Conservation (phyloP, 352 stramenopile species). For the Globisporangium viniferum region DNA sequence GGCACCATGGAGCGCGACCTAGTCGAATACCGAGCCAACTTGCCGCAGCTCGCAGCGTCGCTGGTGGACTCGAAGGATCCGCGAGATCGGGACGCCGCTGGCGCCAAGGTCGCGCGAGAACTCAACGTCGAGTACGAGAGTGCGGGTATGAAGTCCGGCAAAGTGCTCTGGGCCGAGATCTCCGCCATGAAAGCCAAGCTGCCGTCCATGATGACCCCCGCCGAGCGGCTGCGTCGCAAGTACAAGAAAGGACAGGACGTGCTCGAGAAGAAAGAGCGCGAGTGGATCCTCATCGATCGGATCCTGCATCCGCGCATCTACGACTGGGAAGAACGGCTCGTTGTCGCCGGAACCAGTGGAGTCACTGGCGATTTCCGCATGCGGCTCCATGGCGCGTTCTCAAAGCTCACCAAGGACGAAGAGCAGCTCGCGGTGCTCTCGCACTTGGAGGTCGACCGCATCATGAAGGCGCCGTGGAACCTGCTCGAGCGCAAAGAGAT, state of each 20-base stretch:
- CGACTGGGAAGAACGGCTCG: constrained; percentile 57
- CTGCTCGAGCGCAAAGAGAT: constrained; percentile 73
- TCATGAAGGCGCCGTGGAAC: constrained; percentile 75
- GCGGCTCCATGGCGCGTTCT: constrained; percentile 41
- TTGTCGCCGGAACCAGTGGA: neutral
- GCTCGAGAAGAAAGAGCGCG: constrained; percentile 70
- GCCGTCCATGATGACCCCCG: constrained; percentile 74
- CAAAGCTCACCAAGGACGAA: constrained; percentile 63
- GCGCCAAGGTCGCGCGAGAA: constrained; percentile 46
- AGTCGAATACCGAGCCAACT: constrained; percentile 39
- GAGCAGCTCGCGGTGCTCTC: constrained; percentile 57
- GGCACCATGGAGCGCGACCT: constrained; percentile 58
- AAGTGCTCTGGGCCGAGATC: constrained; percentile 67
- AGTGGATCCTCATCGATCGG: constrained; percentile 75
- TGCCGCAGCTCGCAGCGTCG: constrained; percentile 50
- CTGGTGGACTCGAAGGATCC: constrained; percentile 27
- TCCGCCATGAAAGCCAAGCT: constrained; percentile 73
- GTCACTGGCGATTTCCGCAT: constrained; percentile 20
- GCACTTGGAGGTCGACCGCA: constrained; percentile 59
- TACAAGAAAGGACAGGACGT: constrained; percentile 70
- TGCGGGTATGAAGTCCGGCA: constrained; percentile 43
- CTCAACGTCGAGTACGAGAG: constrained; percentile 66
- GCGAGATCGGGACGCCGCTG: constrained; percentile 39
- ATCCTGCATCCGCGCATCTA: constrained; percentile 63
- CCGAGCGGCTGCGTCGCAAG: constrained; percentile 66